Conservation (phyloP, 2,329 filamentous ascomycete species). For the Ambrosiella beaveri region DNA sequence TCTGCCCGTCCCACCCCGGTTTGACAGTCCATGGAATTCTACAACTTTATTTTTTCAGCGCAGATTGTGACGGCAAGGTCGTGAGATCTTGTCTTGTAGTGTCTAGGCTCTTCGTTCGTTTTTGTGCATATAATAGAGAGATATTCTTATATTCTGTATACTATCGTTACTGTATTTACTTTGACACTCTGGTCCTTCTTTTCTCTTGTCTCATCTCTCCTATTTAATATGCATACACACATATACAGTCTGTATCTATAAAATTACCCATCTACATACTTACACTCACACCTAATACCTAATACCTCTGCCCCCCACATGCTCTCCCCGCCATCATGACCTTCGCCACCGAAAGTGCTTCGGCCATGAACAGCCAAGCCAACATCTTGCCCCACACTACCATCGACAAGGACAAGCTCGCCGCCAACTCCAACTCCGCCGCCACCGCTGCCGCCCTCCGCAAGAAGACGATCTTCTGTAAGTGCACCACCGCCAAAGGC, state of each 20-base stretch:
- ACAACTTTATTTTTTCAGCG: too few relatives aligned
- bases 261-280: neutral
- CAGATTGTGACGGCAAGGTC: too few relatives aligned
- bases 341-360: neutral
- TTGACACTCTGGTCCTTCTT: neutral
- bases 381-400: neutral
- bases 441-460: neutral
- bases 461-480: conserved; percentile 1
- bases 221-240: neutral
- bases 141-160: too few relatives aligned
- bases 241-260: neutral
- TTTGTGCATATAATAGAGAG: too few relatives aligned
- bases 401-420: neutral
- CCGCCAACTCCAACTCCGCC: too few relatives aligned
- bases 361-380: conserved; percentile 6
- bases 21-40: too few relatives aligned
- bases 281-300: neutral
- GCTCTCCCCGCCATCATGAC: neutral
- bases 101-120: too few relatives aligned
- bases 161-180: too few relatives aligned
- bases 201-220: neutral
- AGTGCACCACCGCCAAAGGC: neutral
- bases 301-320: neutral
- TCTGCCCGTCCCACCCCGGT: too few relatives aligned
- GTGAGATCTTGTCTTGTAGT: too few relatives aligned